Conservation (phyloP, 2,329 filamentous ascomycete species). For the Fusarium concolor region DNA sequence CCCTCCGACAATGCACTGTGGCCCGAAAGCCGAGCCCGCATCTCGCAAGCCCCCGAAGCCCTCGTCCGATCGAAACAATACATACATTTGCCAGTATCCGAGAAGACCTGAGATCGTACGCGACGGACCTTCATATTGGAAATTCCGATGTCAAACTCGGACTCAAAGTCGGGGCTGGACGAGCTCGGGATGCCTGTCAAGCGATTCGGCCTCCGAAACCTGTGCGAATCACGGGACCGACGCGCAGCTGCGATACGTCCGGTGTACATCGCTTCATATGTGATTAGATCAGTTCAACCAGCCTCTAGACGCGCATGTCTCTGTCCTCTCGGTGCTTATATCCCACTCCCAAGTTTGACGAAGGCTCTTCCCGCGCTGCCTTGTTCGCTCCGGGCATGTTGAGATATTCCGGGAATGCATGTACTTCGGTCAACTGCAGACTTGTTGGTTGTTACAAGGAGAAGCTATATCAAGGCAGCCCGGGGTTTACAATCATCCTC, state of each 20-base stretch:
- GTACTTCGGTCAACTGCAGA: too few relatives aligned
- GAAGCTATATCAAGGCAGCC: too few relatives aligned
- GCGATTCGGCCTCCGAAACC: neutral
- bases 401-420: neutral
- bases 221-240: neutral
- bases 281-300: neutral
- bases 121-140: neutral
- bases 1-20: neutral
- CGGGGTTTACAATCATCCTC: accelerated
- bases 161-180: too few relatives aligned
- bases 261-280: neutral
- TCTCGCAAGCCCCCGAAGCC: neutral
- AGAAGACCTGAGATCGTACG: neutral
- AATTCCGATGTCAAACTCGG: neutral
- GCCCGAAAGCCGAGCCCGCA: neutral
- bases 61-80: neutral
- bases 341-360: neutral
- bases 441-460: neutral
- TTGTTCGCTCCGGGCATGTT: neutral
- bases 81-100: neutral
- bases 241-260: neutral
- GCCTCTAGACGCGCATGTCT: neutral
- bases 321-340: neutral
- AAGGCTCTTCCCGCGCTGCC: too few relatives aligned
- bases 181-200: neutral